Base-by-base conservation (phyloP, 768 basidiomycete species). In the Suillus sp. region DNA sequence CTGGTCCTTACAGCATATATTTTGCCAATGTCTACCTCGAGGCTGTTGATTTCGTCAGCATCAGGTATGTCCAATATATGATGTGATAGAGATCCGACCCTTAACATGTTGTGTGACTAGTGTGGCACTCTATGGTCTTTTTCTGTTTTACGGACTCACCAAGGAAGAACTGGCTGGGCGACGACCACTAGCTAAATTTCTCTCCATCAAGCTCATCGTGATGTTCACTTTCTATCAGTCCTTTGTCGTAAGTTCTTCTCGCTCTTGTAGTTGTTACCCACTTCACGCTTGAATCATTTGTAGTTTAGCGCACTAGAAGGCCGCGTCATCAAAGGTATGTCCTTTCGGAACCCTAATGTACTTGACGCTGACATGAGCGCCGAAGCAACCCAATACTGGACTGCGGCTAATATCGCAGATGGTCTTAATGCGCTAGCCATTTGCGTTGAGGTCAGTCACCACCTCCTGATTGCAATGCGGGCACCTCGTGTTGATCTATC, bases 191-290 rank as follows among this genome's bases (percentile, higher is more conserved):
- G 85, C 89, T 30, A 96, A 96, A 78, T 96, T 96, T 74, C 71
- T 96, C 65, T 78, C 86, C 3, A 95, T 96, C 79, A 96, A 96
- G 74, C 77, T 92, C 35, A 90, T 93, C 55, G 90, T 94, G 50
- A 87, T 94, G 85, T 87, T 91, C 72, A 94, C 93, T 0, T 95
- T 92, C 75, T 96, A 95, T 73, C 95, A 95, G 70, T 81, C 84
- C 1, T 90, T 93, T 69, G 74, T 92, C 58, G 88, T 90, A 69
- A 60, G 88, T 77, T 30, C 4, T 59, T 2, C n/a, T 11, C 20
- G 10, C 13, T 34, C 20, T 20, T 13, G 0, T 16, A 2, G 27
- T 27, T 20, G 20, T 37, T 38, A 22, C 50, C 38, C 20, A 56
- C 53, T 25, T 34, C 43, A 16, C 10, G 48, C 42, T 65, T 10